Evolutionary conservation across 345 rosid genomes (phyloP).

Genomic region (Triadica sebifera): DNA sequence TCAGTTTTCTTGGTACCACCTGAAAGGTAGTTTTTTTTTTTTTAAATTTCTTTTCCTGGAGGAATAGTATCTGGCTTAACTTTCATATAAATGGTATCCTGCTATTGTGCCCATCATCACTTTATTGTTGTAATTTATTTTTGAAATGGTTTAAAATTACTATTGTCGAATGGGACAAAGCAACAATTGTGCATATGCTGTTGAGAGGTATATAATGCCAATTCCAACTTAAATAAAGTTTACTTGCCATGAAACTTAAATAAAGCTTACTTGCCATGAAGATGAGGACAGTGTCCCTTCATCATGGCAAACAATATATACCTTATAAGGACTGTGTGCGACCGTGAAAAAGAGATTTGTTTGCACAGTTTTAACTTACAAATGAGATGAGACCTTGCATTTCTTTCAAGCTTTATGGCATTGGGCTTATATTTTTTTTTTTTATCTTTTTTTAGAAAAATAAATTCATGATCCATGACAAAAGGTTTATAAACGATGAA

Average conservation of each 20-base stretch:
- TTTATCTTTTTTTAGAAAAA: no score
- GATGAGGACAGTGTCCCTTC: no score
- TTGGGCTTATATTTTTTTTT: no score
- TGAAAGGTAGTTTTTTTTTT: background rate
- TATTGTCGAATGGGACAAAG: background rate
- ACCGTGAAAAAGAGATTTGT: background rate
- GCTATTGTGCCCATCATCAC: background rate
- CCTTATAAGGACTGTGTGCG: background rate
- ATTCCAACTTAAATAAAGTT: no score
- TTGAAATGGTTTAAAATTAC: background rate
- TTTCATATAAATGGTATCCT: background rate
- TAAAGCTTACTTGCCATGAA: no score
- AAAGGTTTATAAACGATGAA: background rate
- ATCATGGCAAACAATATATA: background rate
- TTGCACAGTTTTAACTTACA: background rate
- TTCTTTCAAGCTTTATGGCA: background rate
- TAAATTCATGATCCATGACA: background rate
- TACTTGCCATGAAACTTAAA: no score
- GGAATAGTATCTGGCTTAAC: background rate
- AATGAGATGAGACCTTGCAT: no score
- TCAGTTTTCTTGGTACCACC: constrained; percentile 79
- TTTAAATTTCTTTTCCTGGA: no score
- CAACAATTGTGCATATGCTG: background rate
- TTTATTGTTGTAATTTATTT: background rate
- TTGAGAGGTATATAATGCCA: background rate